Percentiles rank a stretch among this genome's conserved stretches.
These are phyloP conservation scores for Cyberlindnera misumaiensis DNA, from an alignment of 805 yeast genomes.

Conservation along the genomic window DNA sequence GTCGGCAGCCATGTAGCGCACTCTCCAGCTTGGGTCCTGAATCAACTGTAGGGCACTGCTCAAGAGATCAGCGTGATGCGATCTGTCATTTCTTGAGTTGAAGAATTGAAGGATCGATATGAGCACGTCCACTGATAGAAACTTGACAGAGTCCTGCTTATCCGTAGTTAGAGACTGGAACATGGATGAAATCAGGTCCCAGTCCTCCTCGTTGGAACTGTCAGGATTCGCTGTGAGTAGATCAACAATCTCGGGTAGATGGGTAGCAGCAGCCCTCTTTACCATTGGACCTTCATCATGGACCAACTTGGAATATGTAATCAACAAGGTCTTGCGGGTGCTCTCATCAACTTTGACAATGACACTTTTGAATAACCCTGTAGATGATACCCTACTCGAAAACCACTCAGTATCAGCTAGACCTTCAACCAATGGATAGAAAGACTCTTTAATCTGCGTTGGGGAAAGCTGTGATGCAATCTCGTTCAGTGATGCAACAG, in stretches of 20 bases:
- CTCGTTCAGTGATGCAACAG: conserved; percentile 75
- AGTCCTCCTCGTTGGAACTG: conserved; percentile 48
- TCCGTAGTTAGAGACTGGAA: conserved; percentile 72
- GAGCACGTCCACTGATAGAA: conserved; percentile 80
- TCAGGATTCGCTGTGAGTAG: conserved; percentile 44
- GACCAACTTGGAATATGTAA: conserved; percentile 61
- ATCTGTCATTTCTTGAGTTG: conserved; percentile 46
- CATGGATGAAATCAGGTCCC: conserved; percentile 78
- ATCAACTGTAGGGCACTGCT: conserved; percentile 63
- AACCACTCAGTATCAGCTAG: conserved; percentile 92
- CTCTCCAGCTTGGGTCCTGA: conserved; percentile 94
- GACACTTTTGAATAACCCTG: conserved; percentile 77
- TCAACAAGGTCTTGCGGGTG: conserved; percentile 55
- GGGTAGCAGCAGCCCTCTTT: conserved; percentile 85
- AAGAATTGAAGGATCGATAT: conserved; percentile 72
- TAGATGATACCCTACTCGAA: conserved; percentile 81
- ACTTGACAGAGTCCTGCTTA: conserved; percentile 91
- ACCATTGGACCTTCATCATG: conserved; percentile 98
- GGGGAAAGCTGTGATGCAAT: conserved; percentile 57
- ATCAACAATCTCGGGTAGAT: conserved; percentile 69
- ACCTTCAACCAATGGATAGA: conserved; percentile 70
- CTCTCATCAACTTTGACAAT: conserved; percentile 50
- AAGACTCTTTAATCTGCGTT: conserved; percentile 57
- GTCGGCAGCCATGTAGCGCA: conserved; percentile 97
- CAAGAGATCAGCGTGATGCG: conserved; percentile 58